phyloP scores from a whole-genome alignment of 345 rosid genomes.

The Adansonia digitata region DNA sequence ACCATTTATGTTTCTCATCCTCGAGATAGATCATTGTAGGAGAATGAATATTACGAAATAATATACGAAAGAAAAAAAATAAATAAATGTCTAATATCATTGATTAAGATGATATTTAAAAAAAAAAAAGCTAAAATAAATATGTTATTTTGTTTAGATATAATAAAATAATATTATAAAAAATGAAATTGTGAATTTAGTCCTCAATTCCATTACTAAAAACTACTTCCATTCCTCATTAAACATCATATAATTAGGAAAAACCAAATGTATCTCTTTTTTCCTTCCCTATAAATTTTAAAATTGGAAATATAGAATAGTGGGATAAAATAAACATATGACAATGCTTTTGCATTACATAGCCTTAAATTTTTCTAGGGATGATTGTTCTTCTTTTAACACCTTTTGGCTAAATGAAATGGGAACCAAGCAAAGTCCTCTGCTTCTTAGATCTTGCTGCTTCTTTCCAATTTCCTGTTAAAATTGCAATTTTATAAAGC shows the following conservation, averaged over 20 bases:
- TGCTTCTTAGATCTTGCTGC: slow-evolving; percentile 30
- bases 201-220: background rate
- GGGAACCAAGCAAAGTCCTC: slow-evolving; percentile 62
- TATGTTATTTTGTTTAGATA: too few relatives aligned
- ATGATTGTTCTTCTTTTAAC: slow-evolving; percentile 16
- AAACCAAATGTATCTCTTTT: background rate
- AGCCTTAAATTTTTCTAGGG: background rate
- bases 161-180: too few relatives aligned
- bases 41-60: too few relatives aligned
- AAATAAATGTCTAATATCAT: too few relatives aligned
- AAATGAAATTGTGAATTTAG: too few relatives aligned
- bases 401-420: slow-evolving; percentile 26
- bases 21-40: too few relatives aligned
- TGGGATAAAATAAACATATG: background rate
- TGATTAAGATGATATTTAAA: too few relatives aligned
- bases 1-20: too few relatives aligned
- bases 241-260: background rate
- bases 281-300: background rate
- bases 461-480: slow-evolving; percentile 27
- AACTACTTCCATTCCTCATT: background rate
- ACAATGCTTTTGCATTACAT: background rate
- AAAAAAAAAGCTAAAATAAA: too few relatives aligned
- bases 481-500: background rate
- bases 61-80: background rate
- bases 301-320: background rate